Evolutionary conservation across 2,329 filamentous ascomycete species (phyloP).

Genomic region (Raffaelea arxii): DNA sequence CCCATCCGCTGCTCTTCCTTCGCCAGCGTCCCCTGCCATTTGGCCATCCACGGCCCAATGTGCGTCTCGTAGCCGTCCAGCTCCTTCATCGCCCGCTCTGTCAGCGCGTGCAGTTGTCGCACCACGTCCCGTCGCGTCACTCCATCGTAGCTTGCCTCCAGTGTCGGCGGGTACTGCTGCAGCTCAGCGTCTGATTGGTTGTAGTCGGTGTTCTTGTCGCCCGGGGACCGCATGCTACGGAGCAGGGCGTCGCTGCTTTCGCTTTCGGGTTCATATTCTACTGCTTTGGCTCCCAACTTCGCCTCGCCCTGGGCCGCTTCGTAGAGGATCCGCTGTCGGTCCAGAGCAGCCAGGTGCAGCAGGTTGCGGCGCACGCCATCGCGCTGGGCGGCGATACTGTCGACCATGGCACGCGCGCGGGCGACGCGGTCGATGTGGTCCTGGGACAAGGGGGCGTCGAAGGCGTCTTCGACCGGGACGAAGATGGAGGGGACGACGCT

Average conservation of each 20-base stretch:
- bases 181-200: slow-evolving; percentile 9
- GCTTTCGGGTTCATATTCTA: not conserved
- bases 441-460: slow-evolving; percentile 15
- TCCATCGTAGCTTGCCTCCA: slow-evolving; percentile 1
- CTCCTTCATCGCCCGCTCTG: slow-evolving; percentile 12
- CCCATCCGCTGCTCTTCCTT: slow-evolving; percentile 16
- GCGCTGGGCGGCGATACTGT: slow-evolving; percentile 21
- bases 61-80: slow-evolving; percentile 15
- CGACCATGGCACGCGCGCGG: slow-evolving; percentile 18
- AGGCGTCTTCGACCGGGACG: slow-evolving; percentile 20
- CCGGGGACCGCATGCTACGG: slow-evolving; percentile 16
- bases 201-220: slow-evolving; percentile 15
- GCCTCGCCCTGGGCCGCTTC: slow-evolving; percentile 12
- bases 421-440: slow-evolving; percentile 18
- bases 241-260: slow-evolving; percentile 18
- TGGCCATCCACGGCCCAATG: slow-evolving; percentile 13
- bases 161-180: slow-evolving; percentile 6
- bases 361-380: slow-evolving; percentile 21
- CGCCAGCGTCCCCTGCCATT: slow-evolving; percentile 14
- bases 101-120: slow-evolving; percentile 12
- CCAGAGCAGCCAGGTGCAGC: slow-evolving; percentile 22
- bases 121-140: slow-evolving; percentile 7
- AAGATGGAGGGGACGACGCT: slow-evolving; percentile 22
- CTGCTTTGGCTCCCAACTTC: not conserved
- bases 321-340: slow-evolving; percentile 20